Evolutionary conservation across 1,284 basidiomycete species (phyloP).

Genomic region (Moesziomyces sp.): DNA sequence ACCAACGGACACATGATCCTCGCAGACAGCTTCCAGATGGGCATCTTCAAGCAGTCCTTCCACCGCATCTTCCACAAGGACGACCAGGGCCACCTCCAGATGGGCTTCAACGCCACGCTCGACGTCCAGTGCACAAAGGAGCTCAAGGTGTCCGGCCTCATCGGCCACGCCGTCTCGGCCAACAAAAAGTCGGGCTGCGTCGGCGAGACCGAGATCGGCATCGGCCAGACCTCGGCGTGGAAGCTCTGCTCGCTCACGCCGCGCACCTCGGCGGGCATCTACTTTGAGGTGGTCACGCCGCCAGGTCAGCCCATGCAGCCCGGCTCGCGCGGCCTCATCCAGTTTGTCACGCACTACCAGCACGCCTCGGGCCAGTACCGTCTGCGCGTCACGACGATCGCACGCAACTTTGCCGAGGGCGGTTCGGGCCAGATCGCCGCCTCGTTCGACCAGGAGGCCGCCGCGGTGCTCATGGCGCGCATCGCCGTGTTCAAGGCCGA

Average conservation of each 20-base stretch:
- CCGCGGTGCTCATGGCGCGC: slow-evolving; percentile 97
- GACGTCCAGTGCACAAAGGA: slow-evolving; percentile 99
- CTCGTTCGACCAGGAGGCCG: slow-evolving; percentile 97
- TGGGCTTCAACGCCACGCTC: slow-evolving; percentile 99
- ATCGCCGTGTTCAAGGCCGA: slow-evolving; percentile 99
- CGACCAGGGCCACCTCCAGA: slow-evolving; percentile 88
- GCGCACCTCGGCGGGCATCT: slow-evolving; percentile 88
- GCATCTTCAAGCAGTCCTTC: slow-evolving; percentile 99
- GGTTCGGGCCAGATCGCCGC: slow-evolving; percentile 91
- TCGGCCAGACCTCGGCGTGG: slow-evolving; percentile 99
- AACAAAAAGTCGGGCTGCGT: slow-evolving; percentile 97
- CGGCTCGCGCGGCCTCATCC: slow-evolving; percentile 92
- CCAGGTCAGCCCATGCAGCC: slow-evolving; percentile 91
- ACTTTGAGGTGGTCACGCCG: slow-evolving; percentile 99
- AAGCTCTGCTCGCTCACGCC: slow-evolving; percentile 92
- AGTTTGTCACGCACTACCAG: slow-evolving; percentile 99
- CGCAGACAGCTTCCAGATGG: slow-evolving; percentile 96
- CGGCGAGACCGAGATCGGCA: slow-evolving; percentile 98
- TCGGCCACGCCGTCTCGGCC: slow-evolving; percentile 95
- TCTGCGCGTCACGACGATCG: slow-evolving; percentile 94
- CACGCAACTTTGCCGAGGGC: slow-evolving; percentile 95
- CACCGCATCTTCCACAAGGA: slow-evolving; percentile 93
- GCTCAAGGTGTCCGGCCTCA: slow-evolving; percentile 96
- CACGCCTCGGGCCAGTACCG: slow-evolving; percentile 94
- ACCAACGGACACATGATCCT: slow-evolving; percentile 97